These are phyloP conservation scores for Mycena albidolilacea DNA, from an alignment of 768 basidiomycete species.

Conservation along the genomic window DNA sequence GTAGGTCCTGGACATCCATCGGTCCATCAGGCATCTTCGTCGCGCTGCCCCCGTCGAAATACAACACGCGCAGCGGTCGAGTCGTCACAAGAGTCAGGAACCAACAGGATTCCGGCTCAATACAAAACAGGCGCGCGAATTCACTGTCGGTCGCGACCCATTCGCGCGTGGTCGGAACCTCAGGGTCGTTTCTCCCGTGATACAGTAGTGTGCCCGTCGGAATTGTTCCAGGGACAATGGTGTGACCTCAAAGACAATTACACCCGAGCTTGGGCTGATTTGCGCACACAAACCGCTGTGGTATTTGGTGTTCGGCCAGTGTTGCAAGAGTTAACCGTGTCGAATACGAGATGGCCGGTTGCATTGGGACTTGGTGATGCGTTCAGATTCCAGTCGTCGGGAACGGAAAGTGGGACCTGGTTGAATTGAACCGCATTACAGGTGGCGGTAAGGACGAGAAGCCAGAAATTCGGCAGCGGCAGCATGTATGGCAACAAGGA, in stretches of 20 bases:
- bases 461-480: not conserved
- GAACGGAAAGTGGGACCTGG: slow-evolving; percentile 1
- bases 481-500: not conserved
- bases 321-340: slow-evolving; percentile 21
- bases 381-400: slow-evolving; percentile 32
- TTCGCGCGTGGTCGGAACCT: slow-evolving; percentile 50
- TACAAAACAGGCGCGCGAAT: slow-evolving; percentile 47
- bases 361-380: slow-evolving; percentile 22
- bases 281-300: slow-evolving; percentile 16
- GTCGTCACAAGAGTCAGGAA: slow-evolving; percentile 43
- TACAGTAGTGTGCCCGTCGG: slow-evolving; percentile 55
- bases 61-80: slow-evolving; percentile 53
- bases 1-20: slow-evolving; percentile 55
- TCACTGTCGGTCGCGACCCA: slow-evolving; percentile 59
- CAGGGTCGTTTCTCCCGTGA: slow-evolving; percentile 49
- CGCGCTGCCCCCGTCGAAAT: slow-evolving; percentile 59
- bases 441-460: not conserved
- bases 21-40: slow-evolving; percentile 49
- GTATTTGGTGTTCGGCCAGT: slow-evolving; percentile 32
- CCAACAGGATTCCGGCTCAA: slow-evolving; percentile 38
- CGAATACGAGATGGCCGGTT: slow-evolving; percentile 10
- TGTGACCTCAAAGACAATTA: slow-evolving; percentile 48
- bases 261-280: not conserved
- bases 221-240: slow-evolving; percentile 51
- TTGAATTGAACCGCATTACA: slow-evolving; percentile 2